Percentiles rank a stretch among this genome's conserved stretches.
Conservation (phyloP, 805 yeast genomes). For the Cyberlindnera nakhonratchasimensis region DNA sequence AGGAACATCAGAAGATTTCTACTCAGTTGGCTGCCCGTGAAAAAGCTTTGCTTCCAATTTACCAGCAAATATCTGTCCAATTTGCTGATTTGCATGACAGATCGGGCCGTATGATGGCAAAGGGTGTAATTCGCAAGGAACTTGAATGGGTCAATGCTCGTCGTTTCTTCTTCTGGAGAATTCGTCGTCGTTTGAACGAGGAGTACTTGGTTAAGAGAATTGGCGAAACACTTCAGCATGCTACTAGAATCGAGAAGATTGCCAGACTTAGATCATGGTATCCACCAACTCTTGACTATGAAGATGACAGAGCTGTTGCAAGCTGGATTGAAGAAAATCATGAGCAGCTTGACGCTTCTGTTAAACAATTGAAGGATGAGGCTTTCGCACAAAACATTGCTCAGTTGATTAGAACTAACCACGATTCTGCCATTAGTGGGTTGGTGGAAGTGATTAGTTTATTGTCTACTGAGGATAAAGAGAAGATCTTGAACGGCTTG, state of each 20-base stretch:
- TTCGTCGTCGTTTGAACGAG: constrained; percentile 92
- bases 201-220: constrained; percentile 79
- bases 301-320: constrained; percentile 75
- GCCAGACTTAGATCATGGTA: constrained; percentile 88
- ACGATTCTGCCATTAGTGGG: constrained; percentile 51
- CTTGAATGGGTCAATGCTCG: constrained; percentile 85
- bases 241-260: constrained; percentile 73
- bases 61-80: constrained; percentile 89
- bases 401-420: constrained; percentile 52
- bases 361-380: constrained; percentile 65
- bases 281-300: constrained; percentile 63
- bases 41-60: constrained; percentile 74
- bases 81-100: constrained; percentile 98
- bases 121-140: constrained; percentile 84
- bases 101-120: constrained; percentile 95
- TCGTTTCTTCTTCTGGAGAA: constrained; percentile 98
- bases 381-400: constrained; percentile 62
- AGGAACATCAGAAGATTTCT: constrained; percentile 62
- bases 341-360: constrained; percentile 52
- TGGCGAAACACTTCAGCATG: constrained; percentile 54
- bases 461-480: constrained; percentile 53
- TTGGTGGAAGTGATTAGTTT: constrained; percentile 51
- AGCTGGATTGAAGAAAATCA: constrained; percentile 83
- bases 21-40: constrained; percentile 76
- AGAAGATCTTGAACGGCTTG: constrained; percentile 36